These are phyloP conservation scores for Lactarius hatsudake DNA, from an alignment of 768 basidiomycete genomes.

Conservation along the genomic window DNA sequence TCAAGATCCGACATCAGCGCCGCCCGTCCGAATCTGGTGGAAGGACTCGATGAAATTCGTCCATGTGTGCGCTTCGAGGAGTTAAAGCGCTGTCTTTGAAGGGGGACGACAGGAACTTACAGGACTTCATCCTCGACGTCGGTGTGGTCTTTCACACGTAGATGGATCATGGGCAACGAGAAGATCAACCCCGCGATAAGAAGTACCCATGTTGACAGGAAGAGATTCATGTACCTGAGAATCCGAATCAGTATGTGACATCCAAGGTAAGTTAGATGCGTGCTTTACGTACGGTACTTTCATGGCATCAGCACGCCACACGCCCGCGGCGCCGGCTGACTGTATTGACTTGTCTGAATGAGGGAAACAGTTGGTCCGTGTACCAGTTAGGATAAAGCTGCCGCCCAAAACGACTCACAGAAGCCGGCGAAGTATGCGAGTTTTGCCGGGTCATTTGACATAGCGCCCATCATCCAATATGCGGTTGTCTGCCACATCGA, in stretches of 20 bases:
- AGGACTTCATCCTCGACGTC: conserved; percentile 51
- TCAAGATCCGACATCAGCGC: background rate
- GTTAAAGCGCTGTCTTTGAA: background rate
- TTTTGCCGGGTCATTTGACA: conserved; percentile 80
- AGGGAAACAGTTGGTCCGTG: background rate
- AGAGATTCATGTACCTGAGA: conserved; percentile 60
- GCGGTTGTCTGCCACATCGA: conserved; percentile 84
- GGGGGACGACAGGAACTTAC: conserved; percentile 39
- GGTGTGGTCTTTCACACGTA: conserved; percentile 62
- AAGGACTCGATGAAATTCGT: conserved; percentile 17
- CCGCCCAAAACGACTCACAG: conserved; percentile 47
- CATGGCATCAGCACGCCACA: conserved; percentile 69
- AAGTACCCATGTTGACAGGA: conserved; percentile 72
- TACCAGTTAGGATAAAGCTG: background rate
- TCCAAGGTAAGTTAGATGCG: background rate
- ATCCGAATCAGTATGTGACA: conserved; percentile 6
- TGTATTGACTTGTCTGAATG: conserved; percentile 67
- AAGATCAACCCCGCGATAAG: conserved; percentile 61
- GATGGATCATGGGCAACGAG: conserved; percentile 71
- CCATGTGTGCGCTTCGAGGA: conserved; percentile 8
- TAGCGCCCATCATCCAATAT: conserved; percentile 82
- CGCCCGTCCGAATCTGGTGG: conserved; percentile 5
- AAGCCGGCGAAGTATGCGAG: conserved; percentile 80
- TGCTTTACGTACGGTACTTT: conserved; percentile 50
- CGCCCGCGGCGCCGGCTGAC: conserved; percentile 70